A percentile compares a stretch with the other conserved stretches of the same genome.
Conservation (phyloP, 108 stramenopile species). For the Aureococcus anophagefferens region DNA sequence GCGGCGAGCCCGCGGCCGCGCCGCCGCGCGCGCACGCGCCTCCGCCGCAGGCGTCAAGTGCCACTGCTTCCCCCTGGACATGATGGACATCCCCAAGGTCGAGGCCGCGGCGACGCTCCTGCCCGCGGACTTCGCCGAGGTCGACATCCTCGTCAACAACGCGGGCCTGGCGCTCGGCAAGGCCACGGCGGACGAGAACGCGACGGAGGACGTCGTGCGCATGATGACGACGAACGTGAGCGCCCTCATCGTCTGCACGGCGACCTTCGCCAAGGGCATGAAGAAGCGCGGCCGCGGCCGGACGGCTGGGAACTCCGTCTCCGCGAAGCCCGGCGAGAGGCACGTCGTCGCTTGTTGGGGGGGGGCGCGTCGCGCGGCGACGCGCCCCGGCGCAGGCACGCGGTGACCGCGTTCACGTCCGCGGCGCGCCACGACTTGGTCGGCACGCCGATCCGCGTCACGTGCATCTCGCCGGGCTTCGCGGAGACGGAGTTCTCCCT, state of each 20-base stretch:
- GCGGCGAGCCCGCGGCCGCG: too few relatives aligned
- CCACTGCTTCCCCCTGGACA: not conserved
- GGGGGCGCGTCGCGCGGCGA: too few relatives aligned
- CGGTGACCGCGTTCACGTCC: conserved; percentile 7
- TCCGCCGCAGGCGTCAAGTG: not conserved
- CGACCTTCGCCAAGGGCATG: conserved; percentile 4
- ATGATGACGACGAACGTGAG: conserved; percentile 9
- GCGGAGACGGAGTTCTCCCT: conserved; percentile 8
- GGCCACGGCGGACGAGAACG: not conserved
- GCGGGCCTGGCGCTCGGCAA: conserved; percentile 14
- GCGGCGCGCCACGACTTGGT: conserved; percentile 13
- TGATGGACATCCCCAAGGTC: conserved; percentile 3
- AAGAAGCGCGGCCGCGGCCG: conserved; percentile 10
- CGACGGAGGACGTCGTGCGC: not conserved
- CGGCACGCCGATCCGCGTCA: conserved; percentile 5
- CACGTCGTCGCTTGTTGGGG: conserved; percentile 11
- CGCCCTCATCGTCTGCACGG: not conserved
- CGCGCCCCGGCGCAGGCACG: too few relatives aligned
- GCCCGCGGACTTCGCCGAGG: conserved; percentile 7
- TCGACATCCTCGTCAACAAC: conserved; percentile 20
- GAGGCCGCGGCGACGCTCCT: not conserved
- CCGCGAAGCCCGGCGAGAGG: conserved; percentile 11
- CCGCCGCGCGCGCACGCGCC: too few relatives aligned
- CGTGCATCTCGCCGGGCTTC: conserved; percentile 13
- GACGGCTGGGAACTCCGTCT: conserved; percentile 6